Percentiles rank a stretch among this genome's conserved stretches.
These are phyloP conservation scores for Ascochyta viciae-villosae DNA, from an alignment of 2,329 filamentous ascomycete species.

Conservation along the genomic window DNA sequence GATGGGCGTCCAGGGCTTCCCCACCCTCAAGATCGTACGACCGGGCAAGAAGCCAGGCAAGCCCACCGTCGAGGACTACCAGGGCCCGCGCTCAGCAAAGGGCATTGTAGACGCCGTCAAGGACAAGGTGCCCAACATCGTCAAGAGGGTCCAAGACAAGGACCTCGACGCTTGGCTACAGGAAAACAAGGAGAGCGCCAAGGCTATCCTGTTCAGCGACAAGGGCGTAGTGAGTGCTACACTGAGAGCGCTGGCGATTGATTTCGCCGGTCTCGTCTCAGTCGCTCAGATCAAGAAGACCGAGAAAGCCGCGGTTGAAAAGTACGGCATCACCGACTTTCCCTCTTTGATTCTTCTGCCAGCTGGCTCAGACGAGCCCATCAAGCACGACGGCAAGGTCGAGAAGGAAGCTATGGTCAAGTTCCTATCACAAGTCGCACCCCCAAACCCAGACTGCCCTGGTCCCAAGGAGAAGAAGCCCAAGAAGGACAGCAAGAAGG, in stretches of 20 bases:
- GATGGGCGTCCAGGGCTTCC: conserved; percentile 93
- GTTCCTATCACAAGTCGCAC: conserved; percentile 80
- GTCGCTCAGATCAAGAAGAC: conserved; percentile 86
- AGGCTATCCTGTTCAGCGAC: conserved; percentile 90
- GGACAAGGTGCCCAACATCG: conserved; percentile 89
- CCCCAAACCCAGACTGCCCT: conserved; percentile 80
- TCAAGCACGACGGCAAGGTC: conserved; percentile 81
- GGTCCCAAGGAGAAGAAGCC: conserved; percentile 57
- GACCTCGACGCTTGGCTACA: conserved; percentile 77
- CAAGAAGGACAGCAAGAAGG: conserved; percentile 55
- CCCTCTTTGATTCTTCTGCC: conserved; percentile 83
- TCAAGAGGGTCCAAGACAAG: conserved; percentile 80
- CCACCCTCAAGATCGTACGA: conserved; percentile 90
- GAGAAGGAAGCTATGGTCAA: conserved; percentile 82
- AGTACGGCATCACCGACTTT: conserved; percentile 78
- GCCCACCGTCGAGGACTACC: conserved; percentile 88
- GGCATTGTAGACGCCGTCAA: conserved; percentile 86
- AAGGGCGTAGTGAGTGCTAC: conserved; percentile 88
- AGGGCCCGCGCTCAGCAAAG: conserved; percentile 82
- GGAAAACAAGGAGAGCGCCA: conserved; percentile 72
- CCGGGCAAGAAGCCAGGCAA: conserved; percentile 82
- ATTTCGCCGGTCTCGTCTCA: conserved; percentile 81
- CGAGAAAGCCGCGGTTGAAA: conserved; percentile 73
- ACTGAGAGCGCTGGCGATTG: conserved; percentile 84
- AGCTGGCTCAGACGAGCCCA: conserved; percentile 69